Base-by-base conservation (phyloP, 2,329 filamentous ascomycete species). In the Monosporascus sp. region DNA sequence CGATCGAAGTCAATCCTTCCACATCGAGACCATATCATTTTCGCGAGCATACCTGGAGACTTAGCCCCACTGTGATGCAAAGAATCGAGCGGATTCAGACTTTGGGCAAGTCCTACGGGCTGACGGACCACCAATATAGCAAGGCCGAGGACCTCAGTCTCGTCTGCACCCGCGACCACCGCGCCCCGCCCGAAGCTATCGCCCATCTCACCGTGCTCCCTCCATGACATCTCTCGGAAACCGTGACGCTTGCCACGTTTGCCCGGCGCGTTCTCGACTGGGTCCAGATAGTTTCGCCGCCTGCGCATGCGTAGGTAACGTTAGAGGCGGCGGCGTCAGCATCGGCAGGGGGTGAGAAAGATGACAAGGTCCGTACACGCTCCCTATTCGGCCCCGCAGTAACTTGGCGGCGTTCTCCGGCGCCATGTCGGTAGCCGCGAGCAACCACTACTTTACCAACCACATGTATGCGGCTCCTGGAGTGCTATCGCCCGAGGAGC, bases 201-300 rank as follows among this genome's bases (percentile, higher is more conserved):
- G 59, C 55, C 3, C 54, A 59, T 27, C 35, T 58, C 7, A 48
- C 48, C 2, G 52, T 54, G 5, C 37, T 61, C 3, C 48, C 57
- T 16, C 55, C 52, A 4, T 2, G 58, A 2, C 58, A 49, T 38
- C 48, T 55, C 3, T 58, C 57, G 54, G 59, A 61, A 46, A 52
- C 46, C 7, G 55, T 52, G 2, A 48, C 55, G 4, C 54, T 58
- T 3, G 51, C 44, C 4, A 35, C 27, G 1, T 58, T 55, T 22
- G 48, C 45, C 7, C 49, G 51, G 16, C 57, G 55, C 5, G 54
- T 55, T n/a, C 41, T 59, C 8, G 59, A 57, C 14, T 61, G 54
- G 54, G 37, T 59, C 9, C 57, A 59, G 50, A 58, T 54, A 2
- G 50, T 61, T 5, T 48, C 59, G 5, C 49, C 52, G 20, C 31